Base-by-base conservation (phyloP, 139 green algal genomes). In the Astrephomene gubernaculifera region DNA sequence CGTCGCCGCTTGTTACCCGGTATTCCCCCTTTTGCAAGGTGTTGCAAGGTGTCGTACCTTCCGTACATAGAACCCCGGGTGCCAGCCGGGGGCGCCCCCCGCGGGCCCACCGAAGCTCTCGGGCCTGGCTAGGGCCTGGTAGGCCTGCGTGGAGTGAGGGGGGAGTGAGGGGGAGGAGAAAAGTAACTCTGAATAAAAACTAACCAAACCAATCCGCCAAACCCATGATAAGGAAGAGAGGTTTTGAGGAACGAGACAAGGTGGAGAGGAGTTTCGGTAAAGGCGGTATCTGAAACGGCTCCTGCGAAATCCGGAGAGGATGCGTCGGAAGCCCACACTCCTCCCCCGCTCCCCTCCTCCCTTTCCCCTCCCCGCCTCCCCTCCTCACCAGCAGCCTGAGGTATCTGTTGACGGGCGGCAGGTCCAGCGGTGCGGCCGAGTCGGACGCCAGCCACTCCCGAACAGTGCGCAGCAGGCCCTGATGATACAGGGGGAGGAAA, bases 361-460 rank as follows among this genome's bases (percentile, higher is more conserved):
- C 31, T 41, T 12, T 25, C 63, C 31, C 7, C 63, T n/a, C 35
- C 67, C 36, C 67, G 35, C 67, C 35, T 10, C 36, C 67, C 36
- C 35, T 31, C 5, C 67, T 21, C 72, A 81, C 70, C 64, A 96
- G 73, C 61, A 92, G 74, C 5, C 94, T 83, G 72, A 79, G 82
- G 86, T 90, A 96, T 8, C 70, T 36, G 68, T 95, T 96, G 7
- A 87, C 78, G 0, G 54, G 22, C 10, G 86, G 65, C 45, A 96
- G 85, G 65, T 90, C 54, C 79, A 96, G 76, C 10, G 54, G 38
- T 12, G 17, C 19, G 7, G 10, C 8, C 35, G 71, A 12, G 44
- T 44, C 29, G 61, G 74, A 19, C 8, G 33, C 82, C 71, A 93
- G 82, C 93, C 93, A 96, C 19, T 60, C 86, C 5, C 44, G 81